These are phyloP conservation scores for Phaeoacremonium minimum DNA, from an alignment of 2,329 filamentous ascomycete genomes.

Conservation along the genomic window DNA sequence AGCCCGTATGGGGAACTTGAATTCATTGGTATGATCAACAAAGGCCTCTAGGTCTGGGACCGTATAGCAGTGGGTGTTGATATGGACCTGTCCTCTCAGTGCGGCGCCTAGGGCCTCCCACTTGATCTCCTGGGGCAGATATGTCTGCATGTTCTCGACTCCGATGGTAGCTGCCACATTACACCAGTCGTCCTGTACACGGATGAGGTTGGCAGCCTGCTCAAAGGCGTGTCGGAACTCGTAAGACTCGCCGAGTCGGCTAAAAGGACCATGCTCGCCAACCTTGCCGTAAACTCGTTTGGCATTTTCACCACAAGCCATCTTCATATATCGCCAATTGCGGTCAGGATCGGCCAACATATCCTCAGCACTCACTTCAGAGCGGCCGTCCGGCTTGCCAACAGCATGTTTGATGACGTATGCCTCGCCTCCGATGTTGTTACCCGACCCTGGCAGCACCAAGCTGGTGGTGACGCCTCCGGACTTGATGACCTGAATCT, in stretches of 20 bases:
- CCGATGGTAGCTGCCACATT: constrained; percentile 46
- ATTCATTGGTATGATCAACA: constrained; percentile 68
- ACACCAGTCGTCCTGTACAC: constrained; percentile 66
- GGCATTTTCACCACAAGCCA: constrained; percentile 70
- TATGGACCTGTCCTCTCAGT: constrained; percentile 61
- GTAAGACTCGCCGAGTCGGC: constrained; percentile 65
- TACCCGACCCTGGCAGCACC: constrained; percentile 64
- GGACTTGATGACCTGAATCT: constrained; percentile 66
- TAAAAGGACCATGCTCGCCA: constrained; percentile 51
- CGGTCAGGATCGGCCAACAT: constrained; percentile 63
- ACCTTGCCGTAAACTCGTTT: constrained; percentile 56
- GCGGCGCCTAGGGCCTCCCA: constrained; percentile 62
- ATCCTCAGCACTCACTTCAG: constrained; percentile 58
- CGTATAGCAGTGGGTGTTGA: constrained; percentile 71
- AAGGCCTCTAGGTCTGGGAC: constrained; percentile 66
- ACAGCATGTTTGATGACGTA: constrained; percentile 66
- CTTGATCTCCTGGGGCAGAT: constrained; percentile 57
- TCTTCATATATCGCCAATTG: constrained; percentile 69
- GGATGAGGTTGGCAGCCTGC: constrained; percentile 51
- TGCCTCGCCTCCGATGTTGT: constrained; percentile 70
- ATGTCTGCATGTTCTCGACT: constrained; percentile 44
- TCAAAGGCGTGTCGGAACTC: constrained; percentile 66
- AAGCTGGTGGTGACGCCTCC: constrained; percentile 69
- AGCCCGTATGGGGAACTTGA: constrained; percentile 60
- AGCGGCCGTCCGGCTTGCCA: constrained; percentile 52